Percentiles rank a stretch among this genome's conserved stretches.
Conservation (phyloP, 129 eudicot species). For the Arctium minus region DNA sequence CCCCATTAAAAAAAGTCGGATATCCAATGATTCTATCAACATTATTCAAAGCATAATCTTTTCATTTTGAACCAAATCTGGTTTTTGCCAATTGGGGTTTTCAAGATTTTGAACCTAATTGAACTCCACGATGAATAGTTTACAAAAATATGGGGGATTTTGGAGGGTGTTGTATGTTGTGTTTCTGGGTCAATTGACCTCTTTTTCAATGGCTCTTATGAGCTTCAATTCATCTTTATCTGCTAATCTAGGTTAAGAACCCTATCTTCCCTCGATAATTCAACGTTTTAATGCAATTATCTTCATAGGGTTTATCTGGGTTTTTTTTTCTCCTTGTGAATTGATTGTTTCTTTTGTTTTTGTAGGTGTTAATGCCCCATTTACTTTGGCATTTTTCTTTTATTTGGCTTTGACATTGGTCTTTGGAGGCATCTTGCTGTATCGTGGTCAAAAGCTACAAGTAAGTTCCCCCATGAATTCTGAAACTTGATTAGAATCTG, state of each 20-base stretch:
- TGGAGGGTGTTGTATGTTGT: constrained; percentile 7
- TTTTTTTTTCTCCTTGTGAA: no score
- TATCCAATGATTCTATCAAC: neutral
- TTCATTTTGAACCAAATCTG: neutral
- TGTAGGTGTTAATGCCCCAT: constrained; percentile 46
- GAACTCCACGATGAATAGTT: neutral
- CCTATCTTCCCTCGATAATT: neutral
- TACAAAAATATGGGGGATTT: neutral
- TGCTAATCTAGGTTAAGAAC: constrained; percentile 28
- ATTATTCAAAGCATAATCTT: neutral
- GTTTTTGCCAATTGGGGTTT: neutral
- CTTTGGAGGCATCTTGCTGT: constrained; percentile 43
- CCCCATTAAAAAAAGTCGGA: neutral
- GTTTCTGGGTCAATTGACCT: constrained; percentile 41
- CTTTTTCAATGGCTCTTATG: constrained; percentile 34
- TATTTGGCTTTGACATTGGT: constrained; percentile 37
- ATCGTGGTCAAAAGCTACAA: constrained; percentile 34
- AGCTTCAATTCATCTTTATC: constrained; percentile 30
- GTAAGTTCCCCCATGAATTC: constrained; percentile 7
- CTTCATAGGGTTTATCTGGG: neutral
- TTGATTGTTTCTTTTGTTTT: neutral
- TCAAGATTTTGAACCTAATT: neutral
- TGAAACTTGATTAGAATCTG: neutral
- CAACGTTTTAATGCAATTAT: neutral
- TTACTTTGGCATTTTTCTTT: constrained; percentile 35